These are phyloP conservation scores for Talaromyces sp. DNA, from an alignment of 2,329 filamentous ascomycete species.

Conservation along the genomic window DNA sequence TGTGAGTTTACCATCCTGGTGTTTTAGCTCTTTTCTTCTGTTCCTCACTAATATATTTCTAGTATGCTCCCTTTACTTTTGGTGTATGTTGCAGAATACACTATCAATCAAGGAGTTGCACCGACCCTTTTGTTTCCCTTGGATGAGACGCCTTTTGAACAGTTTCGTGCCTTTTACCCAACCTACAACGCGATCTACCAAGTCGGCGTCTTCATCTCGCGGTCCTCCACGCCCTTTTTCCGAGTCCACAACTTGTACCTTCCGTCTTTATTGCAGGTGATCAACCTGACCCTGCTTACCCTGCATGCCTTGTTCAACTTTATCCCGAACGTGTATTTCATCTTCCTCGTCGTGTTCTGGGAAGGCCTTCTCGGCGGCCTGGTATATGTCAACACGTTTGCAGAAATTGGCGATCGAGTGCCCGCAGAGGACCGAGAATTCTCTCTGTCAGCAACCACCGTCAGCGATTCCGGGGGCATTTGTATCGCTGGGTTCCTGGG, in stretches of 20 bases:
- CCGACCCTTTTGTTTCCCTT: constrained; percentile 87
- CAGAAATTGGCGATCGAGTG: constrained; percentile 83
- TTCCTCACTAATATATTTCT: neutral
- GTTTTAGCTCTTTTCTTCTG: neutral
- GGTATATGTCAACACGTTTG: constrained; percentile 95
- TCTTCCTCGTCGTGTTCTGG: constrained; percentile 86
- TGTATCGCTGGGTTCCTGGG: constrained; percentile 81
- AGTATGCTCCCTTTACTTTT: constrained; percentile 85
- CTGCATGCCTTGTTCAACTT: constrained; percentile 74
- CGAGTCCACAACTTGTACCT: constrained; percentile 76
- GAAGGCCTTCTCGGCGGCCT: constrained; percentile 85
- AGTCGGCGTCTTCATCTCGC: constrained; percentile 87
- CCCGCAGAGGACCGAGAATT: constrained; percentile 78
- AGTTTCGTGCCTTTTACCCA: constrained; percentile 85
- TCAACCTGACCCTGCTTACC: constrained; percentile 68
- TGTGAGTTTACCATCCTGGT: constrained; percentile 39
- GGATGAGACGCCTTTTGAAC: constrained; percentile 65
- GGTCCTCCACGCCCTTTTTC: constrained; percentile 82
- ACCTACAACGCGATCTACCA: constrained; percentile 95
- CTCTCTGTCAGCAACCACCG: constrained; percentile 80
- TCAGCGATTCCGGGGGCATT: constrained; percentile 87
- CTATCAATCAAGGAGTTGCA: constrained; percentile 90
- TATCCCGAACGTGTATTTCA: constrained; percentile 77
- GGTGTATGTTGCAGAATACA: constrained; percentile 95
- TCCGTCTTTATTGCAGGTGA: constrained; percentile 74